Base-by-base conservation (phyloP, 164 flowering plant species). In the Houttuynia cordata region DNA sequence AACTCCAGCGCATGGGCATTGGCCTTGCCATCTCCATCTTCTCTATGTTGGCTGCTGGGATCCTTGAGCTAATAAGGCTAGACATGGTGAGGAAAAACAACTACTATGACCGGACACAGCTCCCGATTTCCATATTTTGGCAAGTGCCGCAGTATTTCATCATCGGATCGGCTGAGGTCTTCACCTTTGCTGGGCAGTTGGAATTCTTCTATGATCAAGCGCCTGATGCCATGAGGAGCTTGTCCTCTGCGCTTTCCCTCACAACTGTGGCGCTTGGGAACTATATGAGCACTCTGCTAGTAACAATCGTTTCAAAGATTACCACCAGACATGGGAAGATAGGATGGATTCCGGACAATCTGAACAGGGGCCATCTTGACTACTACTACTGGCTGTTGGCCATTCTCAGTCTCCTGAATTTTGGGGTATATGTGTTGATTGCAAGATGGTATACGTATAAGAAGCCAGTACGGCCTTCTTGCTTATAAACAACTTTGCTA, bases 161-260 rank as follows among this genome's bases (percentile, higher is more conserved):
- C 22, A 62, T 80, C 10, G 84, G 82, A 3, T 72, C 75, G 10
- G 81, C 80, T 4, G 84, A 80, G 57, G 81, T 78, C 7, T 80
- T 80, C 59, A 74, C 80, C 20, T 78, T 76, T 64, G 56, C 76
- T 25, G 84, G 79, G 13, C 81, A 78, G 51, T 23, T 76, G 59
- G 80, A 80, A 42, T 80, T 80, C 68, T 80, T 78, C 71, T 78
- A 76, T 53, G 76, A 69, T 0, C 77, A 80, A 45, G 82, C 82
- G 8, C 84, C 82, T 0, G 84, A 80, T 61, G 77, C 80, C n/a
- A 74, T 80, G 82, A 61, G 82, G 54, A 80, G 84, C 64, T n/a
- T 78, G 60, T 74, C 79, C 56, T 71, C 78, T 17, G 84, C 81
- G 21, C 73, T 80, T 10, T 73, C 79, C 0, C 78, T 78, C 0